Evolutionary conservation across 805 yeast genomes (phyloP), one percentile per base, ranked within the genome.

Genomic region (Komagataella ulmi): DNA sequence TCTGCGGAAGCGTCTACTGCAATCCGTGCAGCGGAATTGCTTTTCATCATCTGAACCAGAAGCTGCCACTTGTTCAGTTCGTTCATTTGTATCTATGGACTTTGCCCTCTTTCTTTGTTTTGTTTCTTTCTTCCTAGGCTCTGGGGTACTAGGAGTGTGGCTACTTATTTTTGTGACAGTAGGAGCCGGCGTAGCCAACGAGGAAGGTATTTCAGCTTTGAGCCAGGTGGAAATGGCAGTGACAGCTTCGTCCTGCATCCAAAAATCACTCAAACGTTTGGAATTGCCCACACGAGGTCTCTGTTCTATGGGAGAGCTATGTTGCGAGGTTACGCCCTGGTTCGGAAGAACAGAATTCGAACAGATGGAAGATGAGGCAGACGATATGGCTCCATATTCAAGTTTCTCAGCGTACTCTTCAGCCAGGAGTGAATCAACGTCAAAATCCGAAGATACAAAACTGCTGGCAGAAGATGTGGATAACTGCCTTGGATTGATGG

Each of bases 1-100:
- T 55, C 87, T 72, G 56, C 76, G 77, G 64, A 83, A 83, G 3
- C 60, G 58, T 56, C 71, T 73, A 1, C 58, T 54, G 54, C 78
- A 74, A 8, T 61, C 58, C 6, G 57, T 55, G 53, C 74, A 74
- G 21, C 58, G 58, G 56, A 67, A 67, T 30, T 70, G 69, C 55
- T 68, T 70, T 10, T 67, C 71, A 18, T 45, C 46, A 46, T 58
- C 52, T 17, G 8, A 46, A 17, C 18, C 14, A 17, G 17, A 24
- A 7, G 54, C n/a, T 23, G 14, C 24, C 17, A 21, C 12, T 7
- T 17, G 44, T 52, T 7, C 12, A 40, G 19, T 8, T 4, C 21
- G 45, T 7, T 8, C 12, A 21, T 17, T 7, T 10, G 19, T 21
- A 7, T 23, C 46, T n/a, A 21, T 24, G 24, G 46, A 43, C 18